A percentile compares a stretch with the other conserved stretches of the same genome.
Conservation (phyloP, 257 asterid genomes). For the Solanum boliviense region DNA sequence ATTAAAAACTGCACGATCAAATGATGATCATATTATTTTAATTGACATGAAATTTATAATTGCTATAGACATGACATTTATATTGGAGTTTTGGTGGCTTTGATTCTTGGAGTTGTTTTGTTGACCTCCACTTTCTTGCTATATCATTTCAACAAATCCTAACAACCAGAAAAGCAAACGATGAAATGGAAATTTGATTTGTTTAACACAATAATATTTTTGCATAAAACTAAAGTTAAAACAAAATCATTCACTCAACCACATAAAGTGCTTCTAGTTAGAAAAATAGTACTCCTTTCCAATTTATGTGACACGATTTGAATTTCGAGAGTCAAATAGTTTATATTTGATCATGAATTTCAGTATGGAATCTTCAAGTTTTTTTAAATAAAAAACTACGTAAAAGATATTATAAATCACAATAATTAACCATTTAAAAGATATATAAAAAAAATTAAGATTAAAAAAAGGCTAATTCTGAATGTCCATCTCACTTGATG, state of each 20-base stretch:
- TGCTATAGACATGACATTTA: not conserved
- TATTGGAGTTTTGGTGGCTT: not conserved
- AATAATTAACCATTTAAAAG: too few species aligned
- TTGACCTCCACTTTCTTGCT: not conserved
- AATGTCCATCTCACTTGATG: not conserved
- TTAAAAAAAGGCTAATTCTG: not conserved
- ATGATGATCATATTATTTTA: not conserved
- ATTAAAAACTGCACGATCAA: not conserved
- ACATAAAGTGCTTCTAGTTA: not conserved
- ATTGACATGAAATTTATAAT: not conserved
- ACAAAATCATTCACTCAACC: not conserved
- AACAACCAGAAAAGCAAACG: not conserved
- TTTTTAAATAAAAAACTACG: too few species aligned
- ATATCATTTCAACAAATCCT: not conserved
- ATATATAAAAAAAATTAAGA: too few species aligned
- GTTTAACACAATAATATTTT: not conserved
- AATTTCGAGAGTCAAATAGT: too few species aligned
- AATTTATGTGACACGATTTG: accelerated
- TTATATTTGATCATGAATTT: too few species aligned
- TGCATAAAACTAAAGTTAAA: not conserved
- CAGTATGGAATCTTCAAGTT: accelerated
- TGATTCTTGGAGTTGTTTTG: not conserved
- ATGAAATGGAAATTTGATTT: not conserved
- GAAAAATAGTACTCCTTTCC: not conserved
- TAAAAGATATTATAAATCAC: too few species aligned